Percentiles rank a stretch among this genome's conserved stretches.
Conservation (phyloP, 768 basidiomycete species). For the Epithele typhae region DNA sequence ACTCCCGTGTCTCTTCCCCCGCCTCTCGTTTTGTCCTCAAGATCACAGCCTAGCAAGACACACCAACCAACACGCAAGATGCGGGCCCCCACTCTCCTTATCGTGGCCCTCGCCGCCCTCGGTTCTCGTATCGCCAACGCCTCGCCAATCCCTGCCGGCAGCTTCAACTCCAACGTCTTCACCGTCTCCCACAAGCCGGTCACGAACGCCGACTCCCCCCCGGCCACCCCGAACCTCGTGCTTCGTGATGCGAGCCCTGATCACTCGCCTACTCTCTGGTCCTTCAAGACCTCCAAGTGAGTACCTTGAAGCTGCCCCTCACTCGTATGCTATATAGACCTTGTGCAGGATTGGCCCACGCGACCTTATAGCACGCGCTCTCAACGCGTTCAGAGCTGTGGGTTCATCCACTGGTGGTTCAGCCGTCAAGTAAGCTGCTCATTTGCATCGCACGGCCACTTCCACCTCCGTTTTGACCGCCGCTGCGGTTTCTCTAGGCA, state of each 20-base stretch:
- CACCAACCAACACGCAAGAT: slow-evolving; percentile 12
- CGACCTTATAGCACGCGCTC: slow-evolving; percentile 4
- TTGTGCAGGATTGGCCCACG: neutral
- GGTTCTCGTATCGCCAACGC: slow-evolving; percentile 17
- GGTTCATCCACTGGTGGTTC: slow-evolving; percentile 8
- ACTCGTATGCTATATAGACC: neutral
- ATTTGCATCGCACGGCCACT: no score
- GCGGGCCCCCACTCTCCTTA: slow-evolving; percentile 23
- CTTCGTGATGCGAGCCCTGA: slow-evolving; percentile 4
- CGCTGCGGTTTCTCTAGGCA: neutral
- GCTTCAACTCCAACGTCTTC: slow-evolving; percentile 16
- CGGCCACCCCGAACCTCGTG: neutral
- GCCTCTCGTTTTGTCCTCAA: slow-evolving; percentile 1
- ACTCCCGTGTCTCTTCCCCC: slow-evolving; percentile 1
- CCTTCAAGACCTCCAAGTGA: slow-evolving; percentile 1
- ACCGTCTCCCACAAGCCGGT: slow-evolving; percentile 1
- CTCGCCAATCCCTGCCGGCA: slow-evolving; percentile 9
- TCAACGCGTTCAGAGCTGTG: slow-evolving; percentile 14
- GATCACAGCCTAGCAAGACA: slow-evolving; percentile 6
- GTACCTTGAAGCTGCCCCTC: no score
- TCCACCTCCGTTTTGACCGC: no score
- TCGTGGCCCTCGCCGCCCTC: slow-evolving; percentile 21
- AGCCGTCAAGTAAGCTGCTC: no score
- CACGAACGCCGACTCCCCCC: neutral
- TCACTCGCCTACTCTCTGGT: slow-evolving; percentile 2